These are phyloP conservation scores for Carnegiea gigantea DNA, from an alignment of 179 eudicot genomes.

Conservation along the genomic window DNA sequence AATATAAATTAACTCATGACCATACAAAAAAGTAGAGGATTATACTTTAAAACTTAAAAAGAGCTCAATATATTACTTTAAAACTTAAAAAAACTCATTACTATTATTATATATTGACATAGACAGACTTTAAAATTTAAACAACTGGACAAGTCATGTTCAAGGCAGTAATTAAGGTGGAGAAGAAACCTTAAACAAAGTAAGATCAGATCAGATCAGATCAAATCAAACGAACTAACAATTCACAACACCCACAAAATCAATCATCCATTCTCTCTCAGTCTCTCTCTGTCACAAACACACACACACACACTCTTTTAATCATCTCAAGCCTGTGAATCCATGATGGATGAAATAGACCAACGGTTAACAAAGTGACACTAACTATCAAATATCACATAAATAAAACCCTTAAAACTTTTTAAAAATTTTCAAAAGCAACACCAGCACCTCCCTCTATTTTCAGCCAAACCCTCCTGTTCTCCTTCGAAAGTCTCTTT, in stretches of 20 bases:
- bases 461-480: conserved; percentile 40
- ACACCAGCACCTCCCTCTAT: conserved; percentile 14
- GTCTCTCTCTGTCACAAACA: no score
- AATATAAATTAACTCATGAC: no score
- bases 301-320: not conserved
- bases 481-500: conserved; percentile 44
- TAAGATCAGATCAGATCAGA: not conserved
- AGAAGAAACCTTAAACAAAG: not conserved
- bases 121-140: no score
- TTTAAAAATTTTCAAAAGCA: not conserved
- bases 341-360: conserved; percentile 32
- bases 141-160: no score
- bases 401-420: not conserved
- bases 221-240: not conserved
- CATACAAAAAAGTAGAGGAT: no score
- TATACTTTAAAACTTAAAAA: no score
- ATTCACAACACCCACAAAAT: not conserved
- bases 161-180: not conserved
- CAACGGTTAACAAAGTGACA: conserved; percentile 56
- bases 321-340: not conserved
- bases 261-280: no score
- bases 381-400: conserved; percentile 23
- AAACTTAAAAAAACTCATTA: no score
- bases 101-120: no score
- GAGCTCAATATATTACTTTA: no score